Evolutionary conservation across 2,329 filamentous ascomycete genomes (phyloP).

Genomic region (Dryadomyces quercivorus): DNA sequence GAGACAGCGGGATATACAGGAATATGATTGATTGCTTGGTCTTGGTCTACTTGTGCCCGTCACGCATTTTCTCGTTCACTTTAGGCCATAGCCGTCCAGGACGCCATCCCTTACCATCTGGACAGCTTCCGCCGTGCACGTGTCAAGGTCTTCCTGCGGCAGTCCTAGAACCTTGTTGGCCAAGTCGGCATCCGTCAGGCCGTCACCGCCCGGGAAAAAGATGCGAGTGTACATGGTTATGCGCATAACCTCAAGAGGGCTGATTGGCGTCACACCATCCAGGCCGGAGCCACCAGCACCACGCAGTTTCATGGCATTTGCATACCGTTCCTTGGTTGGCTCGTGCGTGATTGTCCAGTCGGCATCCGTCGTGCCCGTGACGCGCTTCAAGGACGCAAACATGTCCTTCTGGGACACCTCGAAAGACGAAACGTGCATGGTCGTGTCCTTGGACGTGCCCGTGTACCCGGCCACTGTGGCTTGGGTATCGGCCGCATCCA

Average conservation of each 20-base stretch:
- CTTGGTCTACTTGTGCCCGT: no score
- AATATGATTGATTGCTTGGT: no score
- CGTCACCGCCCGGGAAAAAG: conserved; percentile 37
- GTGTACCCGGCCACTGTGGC: conserved; percentile 8
- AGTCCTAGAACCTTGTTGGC: conserved; percentile 44
- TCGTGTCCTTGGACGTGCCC: not conserved
- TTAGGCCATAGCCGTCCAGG: not conserved
- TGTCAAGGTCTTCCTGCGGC: conserved; percentile 45
- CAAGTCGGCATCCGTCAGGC: conserved; percentile 23
- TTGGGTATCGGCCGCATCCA: conserved; percentile 1
- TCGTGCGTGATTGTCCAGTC: conserved; percentile 49
- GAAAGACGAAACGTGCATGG: conserved; percentile 43
- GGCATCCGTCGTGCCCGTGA: conserved; percentile 39
- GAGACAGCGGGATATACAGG: no score
- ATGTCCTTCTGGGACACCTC: conserved; percentile 50
- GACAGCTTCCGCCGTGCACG: conserved; percentile 36
- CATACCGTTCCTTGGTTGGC: conserved; percentile 31
- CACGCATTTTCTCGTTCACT: not conserved
- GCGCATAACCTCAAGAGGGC: conserved; percentile 25
- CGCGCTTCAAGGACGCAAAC: conserved; percentile 46
- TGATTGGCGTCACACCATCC: conserved; percentile 24
- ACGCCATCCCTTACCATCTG: conserved; percentile 23
- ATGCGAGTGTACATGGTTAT: conserved; percentile 41
- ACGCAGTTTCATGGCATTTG: conserved; percentile 31
- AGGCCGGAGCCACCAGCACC: conserved; percentile 1